Conservation (phyloP, 2,329 filamentous ascomycete genomes). For the Pezicula radicicola region DNA sequence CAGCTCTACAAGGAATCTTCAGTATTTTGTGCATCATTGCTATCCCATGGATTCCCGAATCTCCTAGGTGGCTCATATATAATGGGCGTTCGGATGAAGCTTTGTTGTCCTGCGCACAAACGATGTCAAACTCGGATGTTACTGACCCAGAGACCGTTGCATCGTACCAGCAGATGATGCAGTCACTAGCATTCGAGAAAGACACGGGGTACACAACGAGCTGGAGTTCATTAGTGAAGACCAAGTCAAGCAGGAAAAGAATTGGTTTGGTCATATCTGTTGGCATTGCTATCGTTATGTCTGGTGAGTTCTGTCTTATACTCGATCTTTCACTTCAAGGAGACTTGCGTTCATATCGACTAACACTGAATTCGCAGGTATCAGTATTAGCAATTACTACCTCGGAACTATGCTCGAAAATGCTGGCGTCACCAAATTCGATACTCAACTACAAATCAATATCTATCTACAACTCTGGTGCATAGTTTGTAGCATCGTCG, state of each 20-base stretch:
- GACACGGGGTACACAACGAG: too few species aligned
- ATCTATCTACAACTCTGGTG: too few species aligned
- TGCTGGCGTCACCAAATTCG: not conserved
- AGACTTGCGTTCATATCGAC: too few species aligned
- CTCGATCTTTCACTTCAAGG: too few species aligned
- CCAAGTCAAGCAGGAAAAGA: too few species aligned
- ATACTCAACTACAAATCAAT: not conserved
- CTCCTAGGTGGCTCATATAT: not conserved
- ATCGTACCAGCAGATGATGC: not conserved
- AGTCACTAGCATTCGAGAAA: conserved; percentile 37
- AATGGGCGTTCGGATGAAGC: not conserved
- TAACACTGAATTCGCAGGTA: too few species aligned
- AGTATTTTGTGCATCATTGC: not conserved
- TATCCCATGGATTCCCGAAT: not conserved
- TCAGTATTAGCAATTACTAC: not conserved
- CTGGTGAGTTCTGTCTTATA: conserved; percentile 30
- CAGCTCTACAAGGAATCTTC: conserved; percentile 3
- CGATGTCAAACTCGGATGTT: not conserved
- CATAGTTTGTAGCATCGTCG: too few species aligned
- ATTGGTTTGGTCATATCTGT: too few species aligned
- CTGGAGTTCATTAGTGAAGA: too few species aligned
- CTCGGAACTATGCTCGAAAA: not conserved
- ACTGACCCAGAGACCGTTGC: not conserved
- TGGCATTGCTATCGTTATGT: conserved; percentile 31
- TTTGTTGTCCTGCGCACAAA: not conserved